Base-by-base conservation (phyloP, 768 basidiomycete species). In the Pleurotus salmoneostramineus region DNA sequence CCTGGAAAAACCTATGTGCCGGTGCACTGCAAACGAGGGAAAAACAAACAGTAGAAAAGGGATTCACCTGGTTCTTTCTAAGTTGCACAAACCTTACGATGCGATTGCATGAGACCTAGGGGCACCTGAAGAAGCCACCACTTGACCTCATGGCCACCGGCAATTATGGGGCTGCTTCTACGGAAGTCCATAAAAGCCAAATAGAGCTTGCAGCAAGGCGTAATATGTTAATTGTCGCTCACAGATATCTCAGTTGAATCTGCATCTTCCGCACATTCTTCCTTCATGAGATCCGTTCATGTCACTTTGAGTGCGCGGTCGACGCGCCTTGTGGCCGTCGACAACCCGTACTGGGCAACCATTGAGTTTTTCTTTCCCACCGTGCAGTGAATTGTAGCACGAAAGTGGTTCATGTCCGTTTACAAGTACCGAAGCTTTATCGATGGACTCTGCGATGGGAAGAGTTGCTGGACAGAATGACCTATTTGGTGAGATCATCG, bases 251-350 rank as follows among this genome's bases (percentile, higher is more conserved):
- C 36, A 35, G 50, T 37, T 51, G 50, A 37, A 51, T 51, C 50
- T 51, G 50, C 50, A 17, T 51, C 50, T 51, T 35, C 50, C 50
- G 50, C 50, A 10, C 10, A 10, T 51, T 51, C 50, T 37, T 34
- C 50, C 6, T 15, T 35, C 36, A 37, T 35, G 50, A 45, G 44
- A 51, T 37, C 50, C 50, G n/a, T 34, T 10, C 33, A 35, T 51
- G 34, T 35, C 50, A 34, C 31, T 17, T 51, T 37, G 50, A 51
- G 36, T 35, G n/a, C 8, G n/a, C 15, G 17, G 44, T 45, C 44
- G 11, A 17, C 21, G 37, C 37, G 44, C 44, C 44, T 45, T 17
- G n/a, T n/a, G 44, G 44, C 12, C 15, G 44, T 11, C n/a, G 14
- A 45, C 15, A 15, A 15, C 17, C 14, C 50, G 27, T 34, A 31